Evolutionary conservation across 176 grass and related monocot genomes (phyloP), one percentile per base, ranked within the genome.

Genomic region (Oryza nivara): DNA sequence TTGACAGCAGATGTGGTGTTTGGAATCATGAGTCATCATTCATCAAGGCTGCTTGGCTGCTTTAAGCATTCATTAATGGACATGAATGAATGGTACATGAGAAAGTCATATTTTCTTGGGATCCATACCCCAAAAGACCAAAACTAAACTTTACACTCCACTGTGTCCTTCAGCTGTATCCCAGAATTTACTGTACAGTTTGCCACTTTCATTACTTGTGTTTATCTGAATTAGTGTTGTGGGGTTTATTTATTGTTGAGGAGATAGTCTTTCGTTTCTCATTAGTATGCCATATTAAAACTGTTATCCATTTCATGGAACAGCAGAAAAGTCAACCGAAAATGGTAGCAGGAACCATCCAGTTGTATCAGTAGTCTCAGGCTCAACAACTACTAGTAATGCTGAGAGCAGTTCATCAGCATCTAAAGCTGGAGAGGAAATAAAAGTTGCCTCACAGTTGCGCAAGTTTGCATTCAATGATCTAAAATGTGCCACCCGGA

Each of bases 321-420:
- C 89, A 86, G 73, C 88, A 89, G 93, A 88, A 86, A 95, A 95
- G 12, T 95, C 88, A 45, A 90, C 88, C 38, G 91, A 92, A 79
- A 90, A 92, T 72, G 90, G 93, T 78, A 90, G 93, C 83, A 95
- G 86, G 77, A 91, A 95, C 73, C 93, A 95, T 84, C 90, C 90
- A 1, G 80, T 86, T 65, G 88, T 72, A 82, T 88, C 81, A 87
- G 76, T 92, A 64, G 90, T 88, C 46, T 95, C 93, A 81, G 93
- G 93, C 83, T 95, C 93, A 30, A 95, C 93, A 66, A 88, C 88
- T 74, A 87, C 90, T 52, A 95, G 93, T 74, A 92, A 86, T 44
- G 88, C 90, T 20, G 93, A 90, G 75, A 95, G 93, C 84, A 95
- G 75, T 82, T 95, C 93, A 85, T 95, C 93, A 22, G 69, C 88